Percentiles rank a stretch among this genome's conserved stretches.
These are phyloP conservation scores for Xylariaceae sp. DNA, from an alignment of 2,329 filamentous ascomycete species.

Conservation along the genomic window DNA sequence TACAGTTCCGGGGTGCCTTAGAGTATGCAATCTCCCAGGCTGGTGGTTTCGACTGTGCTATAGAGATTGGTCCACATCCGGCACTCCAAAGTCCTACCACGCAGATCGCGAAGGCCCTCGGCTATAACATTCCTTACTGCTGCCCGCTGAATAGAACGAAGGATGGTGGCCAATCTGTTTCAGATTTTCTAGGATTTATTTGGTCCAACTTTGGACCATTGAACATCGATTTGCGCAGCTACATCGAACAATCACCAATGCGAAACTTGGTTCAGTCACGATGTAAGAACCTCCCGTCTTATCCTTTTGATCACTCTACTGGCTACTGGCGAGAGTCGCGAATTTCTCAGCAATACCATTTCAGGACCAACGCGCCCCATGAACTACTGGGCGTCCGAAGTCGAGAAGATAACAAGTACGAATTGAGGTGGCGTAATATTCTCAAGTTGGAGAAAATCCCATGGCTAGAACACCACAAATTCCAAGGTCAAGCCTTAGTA, in stretches of 20 bases:
- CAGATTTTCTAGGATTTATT: conserved; percentile 36
- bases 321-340: conserved; percentile 51
- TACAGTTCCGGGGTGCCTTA: conserved; percentile 47
- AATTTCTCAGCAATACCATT: conserved; percentile 48
- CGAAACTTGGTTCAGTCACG: conserved; percentile 4
- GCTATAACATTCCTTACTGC: conserved; percentile 30
- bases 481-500: conserved; percentile 52
- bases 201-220: conserved; percentile 35
- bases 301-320: conserved; percentile 56
- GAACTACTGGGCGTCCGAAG: conserved; percentile 48
- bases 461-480: conserved; percentile 49
- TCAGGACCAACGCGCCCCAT: conserved; percentile 38
- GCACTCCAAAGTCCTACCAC: conserved; percentile 37
- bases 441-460: conserved; percentile 46
- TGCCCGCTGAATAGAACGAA: conserved; percentile 33
- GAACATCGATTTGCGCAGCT: conserved; percentile 27
- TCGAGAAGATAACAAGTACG: conserved; percentile 43
- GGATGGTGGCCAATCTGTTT: conserved; percentile 32
- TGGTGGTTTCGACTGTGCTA: conserved; percentile 35
- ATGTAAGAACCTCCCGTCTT: conserved; percentile 46
- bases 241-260: conserved; percentile 32
- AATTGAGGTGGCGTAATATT: conserved; percentile 50
- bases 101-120: conserved; percentile 31
- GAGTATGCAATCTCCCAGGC: conserved; percentile 29
- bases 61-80: conserved; percentile 42